Percentiles rank a stretch among this genome's conserved stretches.
Evolutionary conservation across 345 rosid species (phyloP).

Genomic region (Hypericum androsaemum): DNA sequence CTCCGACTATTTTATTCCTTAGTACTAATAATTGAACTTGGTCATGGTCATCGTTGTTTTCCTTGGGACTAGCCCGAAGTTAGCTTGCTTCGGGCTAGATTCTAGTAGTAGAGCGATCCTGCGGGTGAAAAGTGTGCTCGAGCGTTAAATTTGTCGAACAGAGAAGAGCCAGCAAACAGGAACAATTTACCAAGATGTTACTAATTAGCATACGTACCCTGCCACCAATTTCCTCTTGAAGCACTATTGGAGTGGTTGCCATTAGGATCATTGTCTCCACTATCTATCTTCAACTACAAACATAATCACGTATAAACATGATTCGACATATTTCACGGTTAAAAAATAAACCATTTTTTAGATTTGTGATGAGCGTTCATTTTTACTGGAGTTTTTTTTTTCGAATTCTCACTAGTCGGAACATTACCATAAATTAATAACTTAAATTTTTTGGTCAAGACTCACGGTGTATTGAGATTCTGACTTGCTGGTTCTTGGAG

Average conservation of each 20-base stretch:
- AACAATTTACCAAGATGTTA: neutral
- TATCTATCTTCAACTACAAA: constrained; percentile 50
- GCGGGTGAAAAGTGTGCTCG: neutral
- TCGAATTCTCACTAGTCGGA: neutral
- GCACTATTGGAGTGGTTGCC: constrained; percentile 35
- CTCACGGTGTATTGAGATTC: constrained; percentile 32
- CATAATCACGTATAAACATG: neutral
- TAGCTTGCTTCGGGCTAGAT: no score
- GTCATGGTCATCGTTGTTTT: no score
- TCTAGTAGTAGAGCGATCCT: constrained; percentile 1
- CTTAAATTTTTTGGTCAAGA: neutral
- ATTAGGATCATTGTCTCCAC: constrained; percentile 36
- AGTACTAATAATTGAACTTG: no score
- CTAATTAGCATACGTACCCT: constrained; percentile 33
- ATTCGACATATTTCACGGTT: no score
- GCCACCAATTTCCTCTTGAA: constrained; percentile 97
- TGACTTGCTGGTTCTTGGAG: constrained; percentile 35
- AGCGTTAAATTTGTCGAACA: neutral
- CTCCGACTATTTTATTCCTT: no score
- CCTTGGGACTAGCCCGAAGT: neutral
- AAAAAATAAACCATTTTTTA: no score
- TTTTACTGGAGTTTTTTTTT: neutral
- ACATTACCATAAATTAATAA: no score
- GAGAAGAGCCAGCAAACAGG: neutral
- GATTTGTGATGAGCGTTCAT: no score